Evolutionary conservation across 805 yeast species (phyloP), one percentile per base, ranked within the genome.

Genomic region (Schwanniomyces vanrijiae): DNA sequence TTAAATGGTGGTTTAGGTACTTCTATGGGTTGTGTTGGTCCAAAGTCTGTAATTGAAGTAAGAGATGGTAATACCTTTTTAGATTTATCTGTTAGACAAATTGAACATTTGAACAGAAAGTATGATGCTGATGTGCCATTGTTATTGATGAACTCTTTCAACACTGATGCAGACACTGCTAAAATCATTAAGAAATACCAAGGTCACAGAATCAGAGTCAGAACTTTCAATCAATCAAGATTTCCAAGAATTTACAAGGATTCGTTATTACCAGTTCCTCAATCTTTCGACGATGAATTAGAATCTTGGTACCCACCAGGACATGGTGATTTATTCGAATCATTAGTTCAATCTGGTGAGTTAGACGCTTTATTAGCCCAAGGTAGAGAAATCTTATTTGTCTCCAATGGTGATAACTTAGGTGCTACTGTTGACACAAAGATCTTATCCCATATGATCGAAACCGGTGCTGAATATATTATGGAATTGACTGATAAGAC

Each of bases 281-380:
- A 86, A 55, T 64, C 80, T 29, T 78, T 67, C 54, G 84, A 85
- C 50, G 96, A 90, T 61, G 77, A 78, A 37, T 78, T 88, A 58
- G 92, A 89, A 60, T 77, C 88, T 48, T 94, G 99, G 99, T 94
- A 94, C 67, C 99, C 99, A 43, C 99, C 99, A n/a, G 99, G 99
- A 45, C 99, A 94, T 70, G 99, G 99, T 73, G 99, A 94, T 73
- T 75, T 94, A 68, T 94, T 91, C 58, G 99, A 94, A 75, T 77
- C 94, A 19, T 77, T 94, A 63, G 84, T 87, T 50, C 82, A 88
- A 48, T 85, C 96, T 10, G 99, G 99, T 50, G 94, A 92, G 64
- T 79, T 94, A 55, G 98, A 94, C 65, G 83, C 86, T 51, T 80
- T 94, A 55, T 77, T 94, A 53, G 89, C 85, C 44, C 92, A 89